phyloP scores from a whole-genome alignment of 2,329 filamentous ascomycete species.

The Leptodontidium sp. region DNA sequence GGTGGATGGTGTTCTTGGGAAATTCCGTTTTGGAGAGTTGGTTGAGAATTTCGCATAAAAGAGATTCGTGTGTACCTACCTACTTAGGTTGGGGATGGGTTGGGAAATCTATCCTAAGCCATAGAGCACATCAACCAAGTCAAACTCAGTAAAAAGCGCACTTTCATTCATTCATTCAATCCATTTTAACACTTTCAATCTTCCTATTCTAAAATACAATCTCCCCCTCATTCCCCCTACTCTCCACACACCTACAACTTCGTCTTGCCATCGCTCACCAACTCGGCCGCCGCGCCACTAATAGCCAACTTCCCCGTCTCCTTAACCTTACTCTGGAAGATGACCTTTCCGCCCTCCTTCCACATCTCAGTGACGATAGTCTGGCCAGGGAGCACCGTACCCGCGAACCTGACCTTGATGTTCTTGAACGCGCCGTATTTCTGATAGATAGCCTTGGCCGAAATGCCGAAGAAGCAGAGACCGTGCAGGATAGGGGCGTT shows the following conservation, averaged over 20 bases:
- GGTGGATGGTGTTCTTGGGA: no score
- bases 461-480: conserved; percentile 93
- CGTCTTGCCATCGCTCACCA: conserved; percentile 53
- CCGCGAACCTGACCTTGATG: conserved; percentile 91
- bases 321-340: conserved; percentile 89
- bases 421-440: conserved; percentile 86
- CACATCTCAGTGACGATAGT: conserved; percentile 95
- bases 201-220: conserved; percentile 13
- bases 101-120: no score
- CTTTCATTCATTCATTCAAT: neutral
- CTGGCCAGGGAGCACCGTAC: conserved; percentile 84
- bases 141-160: neutral
- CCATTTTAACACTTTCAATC: neutral
- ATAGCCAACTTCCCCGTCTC: conserved; percentile 93
- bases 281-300: conserved; percentile 79
- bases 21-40: no score
- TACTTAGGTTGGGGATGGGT: no score
- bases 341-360: conserved; percentile 80
- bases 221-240: neutral
- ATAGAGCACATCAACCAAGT: neutral
- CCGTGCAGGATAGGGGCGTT: conserved; percentile 94
- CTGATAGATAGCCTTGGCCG: conserved; percentile 88
- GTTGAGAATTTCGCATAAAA: no score
- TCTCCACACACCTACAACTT: conserved; percentile 23
- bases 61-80: no score